These are phyloP conservation scores for Stentor roeselii DNA, from an alignment of 73 alveolate species.

Conservation along the genomic window DNA sequence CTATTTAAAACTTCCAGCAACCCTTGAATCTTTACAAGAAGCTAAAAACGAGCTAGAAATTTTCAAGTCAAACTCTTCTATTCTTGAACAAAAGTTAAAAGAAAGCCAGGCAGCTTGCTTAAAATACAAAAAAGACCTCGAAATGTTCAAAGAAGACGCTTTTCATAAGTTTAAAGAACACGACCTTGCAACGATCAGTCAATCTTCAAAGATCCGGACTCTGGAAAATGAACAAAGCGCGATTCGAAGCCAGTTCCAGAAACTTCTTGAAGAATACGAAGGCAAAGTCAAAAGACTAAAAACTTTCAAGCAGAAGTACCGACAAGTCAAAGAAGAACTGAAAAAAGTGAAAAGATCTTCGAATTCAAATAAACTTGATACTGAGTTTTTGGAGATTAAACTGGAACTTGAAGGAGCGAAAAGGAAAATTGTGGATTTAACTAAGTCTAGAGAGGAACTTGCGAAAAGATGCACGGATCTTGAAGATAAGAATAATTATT, in stretches of 20 bases:
- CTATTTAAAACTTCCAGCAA: neutral
- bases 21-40: neutral
- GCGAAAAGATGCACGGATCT: neutral
- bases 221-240: neutral
- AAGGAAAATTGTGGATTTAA: neutral
- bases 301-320: neutral
- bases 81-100: neutral
- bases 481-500: neutral
- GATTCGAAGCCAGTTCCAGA: neutral
- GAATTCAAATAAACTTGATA: neutral
- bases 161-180: neutral
- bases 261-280: neutral
- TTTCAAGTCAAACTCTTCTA: neutral
- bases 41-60: neutral
- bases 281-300: neutral
- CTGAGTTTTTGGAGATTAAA: neutral
- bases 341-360: neutral
- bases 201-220: neutral
- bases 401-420: neutral
- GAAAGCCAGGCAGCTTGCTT: neutral
- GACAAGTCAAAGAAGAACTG: neutral
- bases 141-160: neutral
- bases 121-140: neutral
- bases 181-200: neutral
- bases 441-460: neutral